A percentile compares a stretch with the other conserved stretches of the same genome.
phyloP scores from a whole-genome alignment of 2,329 filamentous ascomycete genomes.

The Nannizzia gypsea region DNA sequence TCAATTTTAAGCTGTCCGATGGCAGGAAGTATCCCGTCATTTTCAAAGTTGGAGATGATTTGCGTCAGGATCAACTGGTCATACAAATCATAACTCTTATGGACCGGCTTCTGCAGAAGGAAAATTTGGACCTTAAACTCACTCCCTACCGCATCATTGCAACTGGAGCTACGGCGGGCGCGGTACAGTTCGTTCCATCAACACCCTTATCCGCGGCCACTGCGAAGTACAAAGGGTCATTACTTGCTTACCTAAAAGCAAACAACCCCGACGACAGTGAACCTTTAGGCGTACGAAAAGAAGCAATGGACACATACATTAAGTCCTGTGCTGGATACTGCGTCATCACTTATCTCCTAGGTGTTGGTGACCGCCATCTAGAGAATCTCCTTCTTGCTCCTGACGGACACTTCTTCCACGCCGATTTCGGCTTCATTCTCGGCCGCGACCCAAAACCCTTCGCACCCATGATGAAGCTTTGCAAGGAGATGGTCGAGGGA shows the following conservation, averaged over 20 bases:
- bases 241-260: constrained; percentile 70
- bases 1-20: constrained; percentile 72
- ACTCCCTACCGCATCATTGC: constrained; percentile 94
- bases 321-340: constrained; percentile 96
- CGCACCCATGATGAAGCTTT: constrained; percentile 91
- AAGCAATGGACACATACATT: constrained; percentile 88
- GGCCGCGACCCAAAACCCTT: constrained; percentile 96
- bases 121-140: constrained; percentile 89
- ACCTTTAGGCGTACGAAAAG: constrained; percentile 75
- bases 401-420: constrained; percentile 92
- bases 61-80: constrained; percentile 92
- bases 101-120: constrained; percentile 89
- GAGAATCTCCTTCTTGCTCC: constrained; percentile 89
- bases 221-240: constrained; percentile 65
- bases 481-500: constrained; percentile 95
- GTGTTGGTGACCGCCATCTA: constrained; percentile 87
- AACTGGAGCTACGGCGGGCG: constrained; percentile 76
- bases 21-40: constrained; percentile 79
- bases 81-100: constrained; percentile 97
- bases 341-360: constrained; percentile 94
- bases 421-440: constrained; percentile 95
- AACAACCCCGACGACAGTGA: constrained; percentile 80
- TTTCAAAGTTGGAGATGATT: constrained; percentile 93
- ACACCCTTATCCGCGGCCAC: constrained; percentile 72
- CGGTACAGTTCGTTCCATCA: constrained; percentile 86